Evolutionary conservation across 2,329 filamentous ascomycete genomes (phyloP), one percentile per base, ranked within the genome.

Genomic region (Xylaria sp.): DNA sequence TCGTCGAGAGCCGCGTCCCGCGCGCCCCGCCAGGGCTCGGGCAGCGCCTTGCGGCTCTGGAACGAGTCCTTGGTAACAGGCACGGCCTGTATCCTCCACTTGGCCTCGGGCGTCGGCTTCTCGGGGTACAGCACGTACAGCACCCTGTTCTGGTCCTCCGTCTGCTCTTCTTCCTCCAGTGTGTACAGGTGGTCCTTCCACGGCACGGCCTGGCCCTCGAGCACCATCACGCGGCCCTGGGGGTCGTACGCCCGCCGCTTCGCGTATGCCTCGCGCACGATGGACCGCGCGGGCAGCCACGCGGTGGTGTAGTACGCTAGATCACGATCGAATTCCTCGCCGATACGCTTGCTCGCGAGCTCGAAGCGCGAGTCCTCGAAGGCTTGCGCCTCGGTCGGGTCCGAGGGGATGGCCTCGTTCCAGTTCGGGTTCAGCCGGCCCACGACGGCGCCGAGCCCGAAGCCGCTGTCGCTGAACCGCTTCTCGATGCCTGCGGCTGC

Each of bases 151-250:
- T 84, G 82, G 34, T 82, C 69, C 23, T 81, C 77, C 9, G 78
- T 80, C 9, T 78, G 80, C 59, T 83, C 81, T 77, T 90, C 86
- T 75, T 86, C 86, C 82, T 99, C 96, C 34, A 98, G 88, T 20
- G 88, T 90, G 83, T 97, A 98, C 20, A 99, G 87, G 81, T 99
- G 96, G 78, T 98, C 95, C 80, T 97, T 96, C 96, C 96, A 98
- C 1, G 95, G 95, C 70, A 95, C 92, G 68, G 92, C 90, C 78
- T 92, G 90, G 44, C 85, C 85, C 72, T 92, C 88, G 66, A 99
- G 87, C 32, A 98, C 91, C 76, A 98, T 85, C 69, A 98, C 89
- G 71, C 93, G 90, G 66, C 94, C 94, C 73, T 90, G 84, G 10
- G 90, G 77, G 79, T 97, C 92, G 78, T 89, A 88, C 74, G 91